Conservation (phyloP, 106 monocot genomes). For the Xerophyta viscosa region DNA sequence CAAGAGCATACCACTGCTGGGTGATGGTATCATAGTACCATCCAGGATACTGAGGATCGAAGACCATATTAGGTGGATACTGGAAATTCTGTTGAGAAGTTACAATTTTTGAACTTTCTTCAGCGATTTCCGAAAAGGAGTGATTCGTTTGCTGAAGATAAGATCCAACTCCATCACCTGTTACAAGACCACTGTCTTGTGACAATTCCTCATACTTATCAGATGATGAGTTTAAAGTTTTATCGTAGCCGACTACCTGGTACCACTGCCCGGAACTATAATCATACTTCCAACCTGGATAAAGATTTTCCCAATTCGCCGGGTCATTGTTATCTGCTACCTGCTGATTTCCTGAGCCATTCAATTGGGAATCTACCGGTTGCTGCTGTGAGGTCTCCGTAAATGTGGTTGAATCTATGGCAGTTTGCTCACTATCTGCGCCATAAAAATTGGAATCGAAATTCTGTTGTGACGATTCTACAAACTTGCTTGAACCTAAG, state of each 20-base stretch:
- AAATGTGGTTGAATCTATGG: background rate
- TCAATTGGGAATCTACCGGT: background rate
- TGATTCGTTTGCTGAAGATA: conserved; percentile 45
- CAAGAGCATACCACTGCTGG: conserved; percentile 70
- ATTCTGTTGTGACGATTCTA: conserved; percentile 16
- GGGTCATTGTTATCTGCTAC: conserved; percentile 27
- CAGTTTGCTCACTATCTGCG: no score
- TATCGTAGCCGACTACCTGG: conserved; percentile 39
- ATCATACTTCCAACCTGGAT: conserved; percentile 95
- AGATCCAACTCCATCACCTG: conserved; percentile 16
- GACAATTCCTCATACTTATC: background rate
- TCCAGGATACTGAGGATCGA: conserved; percentile 88
- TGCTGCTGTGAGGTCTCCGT: background rate
- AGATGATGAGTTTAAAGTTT: background rate
- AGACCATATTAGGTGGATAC: conserved; percentile 92
- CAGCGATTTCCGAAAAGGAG: conserved; percentile 39
- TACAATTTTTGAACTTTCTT: conserved; percentile 18
- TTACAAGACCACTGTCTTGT: background rate
- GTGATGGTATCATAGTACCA: conserved; percentile 94
- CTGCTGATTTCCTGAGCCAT: background rate
- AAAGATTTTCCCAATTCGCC: conserved; percentile 72
- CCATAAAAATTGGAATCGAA: no score
- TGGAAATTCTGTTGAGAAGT: conserved; percentile 26
- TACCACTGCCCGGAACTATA: conserved; percentile 43
- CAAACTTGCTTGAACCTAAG: background rate